phyloP scores from a whole-genome alignment of 2,329 filamentous ascomycete species.

The Alternaria ethzedia region DNA sequence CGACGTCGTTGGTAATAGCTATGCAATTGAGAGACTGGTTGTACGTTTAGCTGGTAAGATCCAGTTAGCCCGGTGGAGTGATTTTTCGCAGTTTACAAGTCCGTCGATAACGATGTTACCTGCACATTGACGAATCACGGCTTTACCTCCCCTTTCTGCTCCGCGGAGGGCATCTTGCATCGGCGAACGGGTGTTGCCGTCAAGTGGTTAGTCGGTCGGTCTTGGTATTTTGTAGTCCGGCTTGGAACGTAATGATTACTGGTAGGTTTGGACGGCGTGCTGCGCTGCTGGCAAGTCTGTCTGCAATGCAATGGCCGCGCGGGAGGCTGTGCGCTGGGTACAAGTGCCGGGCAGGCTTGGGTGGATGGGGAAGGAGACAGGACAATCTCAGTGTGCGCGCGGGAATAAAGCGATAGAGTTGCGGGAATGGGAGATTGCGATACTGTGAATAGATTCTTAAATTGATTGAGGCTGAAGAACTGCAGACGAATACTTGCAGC shows the following conservation, averaged over 20 bases:
- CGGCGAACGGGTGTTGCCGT: not conserved
- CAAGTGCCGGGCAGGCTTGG: not conserved
- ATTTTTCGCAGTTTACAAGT: not conserved
- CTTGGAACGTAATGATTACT: not conserved
- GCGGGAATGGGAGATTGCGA: not conserved
- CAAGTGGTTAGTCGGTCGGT: not conserved
- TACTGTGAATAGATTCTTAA: not conserved
- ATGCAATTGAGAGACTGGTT: not conserved
- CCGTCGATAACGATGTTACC: not conserved
- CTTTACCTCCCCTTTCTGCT: not conserved
- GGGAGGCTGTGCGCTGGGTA: not conserved
- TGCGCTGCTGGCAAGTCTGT: not conserved
- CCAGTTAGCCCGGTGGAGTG: not conserved
- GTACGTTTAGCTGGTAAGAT: not conserved
- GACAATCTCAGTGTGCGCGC: not conserved
- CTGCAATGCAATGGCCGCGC: not conserved
- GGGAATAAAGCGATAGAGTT: not conserved
- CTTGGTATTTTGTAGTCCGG: not conserved
- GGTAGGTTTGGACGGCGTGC: constrained; percentile 1
- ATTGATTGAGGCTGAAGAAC: not conserved
- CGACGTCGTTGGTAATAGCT: not conserved
- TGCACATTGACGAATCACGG: not conserved
- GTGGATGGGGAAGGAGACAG: not conserved
- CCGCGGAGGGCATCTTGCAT: not conserved
- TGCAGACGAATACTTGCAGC: not conserved